Percentiles rank a stretch among this genome's conserved stretches.
Conservation (phyloP, 257 asterid genomes). For the Echites panduratus region DNA sequence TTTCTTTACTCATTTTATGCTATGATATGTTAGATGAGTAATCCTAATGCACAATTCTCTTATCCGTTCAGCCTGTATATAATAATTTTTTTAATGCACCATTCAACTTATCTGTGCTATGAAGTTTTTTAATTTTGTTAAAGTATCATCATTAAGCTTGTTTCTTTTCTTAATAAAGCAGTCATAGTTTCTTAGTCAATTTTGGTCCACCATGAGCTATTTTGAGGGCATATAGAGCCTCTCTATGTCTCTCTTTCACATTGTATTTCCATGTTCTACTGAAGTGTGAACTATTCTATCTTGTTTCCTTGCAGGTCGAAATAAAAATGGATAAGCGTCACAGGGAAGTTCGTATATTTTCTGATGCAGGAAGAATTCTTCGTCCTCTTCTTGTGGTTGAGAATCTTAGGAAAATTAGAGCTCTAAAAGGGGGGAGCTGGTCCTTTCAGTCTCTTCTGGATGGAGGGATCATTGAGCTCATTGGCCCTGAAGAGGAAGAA, state of each 20-base stretch:
- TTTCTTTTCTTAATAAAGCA: background rate
- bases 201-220: background rate
- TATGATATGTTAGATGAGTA: background rate
- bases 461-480: constrained; percentile 65
- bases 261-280: background rate
- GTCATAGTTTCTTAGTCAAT: background rate
- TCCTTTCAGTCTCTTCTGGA: constrained; percentile 60
- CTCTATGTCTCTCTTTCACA: background rate
- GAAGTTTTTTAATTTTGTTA: background rate
- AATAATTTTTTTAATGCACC: background rate
- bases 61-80: background rate
- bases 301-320: constrained; percentile 54
- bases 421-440: constrained; percentile 49
- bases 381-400: constrained; percentile 88
- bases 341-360: constrained; percentile 72
- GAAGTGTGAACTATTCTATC: constrained; percentile 12
- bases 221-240: background rate
- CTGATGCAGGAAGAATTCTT: constrained; percentile 91
- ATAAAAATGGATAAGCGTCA: constrained; percentile 69
- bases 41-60: background rate
- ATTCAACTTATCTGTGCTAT: background rate
- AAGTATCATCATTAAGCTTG: background rate
- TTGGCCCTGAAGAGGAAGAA: constrained; percentile 96
- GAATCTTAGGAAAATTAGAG: constrained; percentile 51
- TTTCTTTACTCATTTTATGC: background rate